A percentile compares a stretch with the other conserved stretches of the same genome.
Evolutionary conservation across 805 yeast species (phyloP).

Genomic region (Candida endomychidarum): DNA sequence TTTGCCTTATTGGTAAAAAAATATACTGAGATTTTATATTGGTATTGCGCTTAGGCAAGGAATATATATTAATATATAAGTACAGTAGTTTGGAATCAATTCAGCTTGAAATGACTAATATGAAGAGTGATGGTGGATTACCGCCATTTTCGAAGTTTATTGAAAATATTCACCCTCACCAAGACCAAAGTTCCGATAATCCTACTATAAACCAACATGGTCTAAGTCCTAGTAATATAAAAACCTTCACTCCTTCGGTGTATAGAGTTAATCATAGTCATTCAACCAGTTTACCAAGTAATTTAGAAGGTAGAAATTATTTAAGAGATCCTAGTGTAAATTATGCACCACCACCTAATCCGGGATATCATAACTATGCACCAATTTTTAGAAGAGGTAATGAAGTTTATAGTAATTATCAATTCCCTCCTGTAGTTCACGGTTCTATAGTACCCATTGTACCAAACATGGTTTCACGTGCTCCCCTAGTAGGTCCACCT

Average conservation of each 20-base stretch:
- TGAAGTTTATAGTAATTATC: slow-evolving; percentile 2
- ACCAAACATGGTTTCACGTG: no score
- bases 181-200: no score
- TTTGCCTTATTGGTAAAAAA: background rate
- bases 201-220: background rate
- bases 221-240: background rate
- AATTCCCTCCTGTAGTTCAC: slow-evolving; percentile 12
- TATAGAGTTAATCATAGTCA: slow-evolving; percentile 5
- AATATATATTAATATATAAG: background rate
- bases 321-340: background rate
- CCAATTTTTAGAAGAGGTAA: background rate
- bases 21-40: slow-evolving; percentile 1
- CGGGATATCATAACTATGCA: slow-evolving; percentile 2
- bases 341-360: background rate
- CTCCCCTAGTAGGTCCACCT: background rate
- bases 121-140: slow-evolving; percentile 7
- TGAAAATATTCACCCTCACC: slow-evolving; percentile 4
- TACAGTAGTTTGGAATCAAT: background rate
- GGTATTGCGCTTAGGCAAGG: background rate
- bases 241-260: background rate
- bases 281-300: slow-evolving; percentile 7
- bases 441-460: no score
- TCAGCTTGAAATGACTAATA: background rate
- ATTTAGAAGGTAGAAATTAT: slow-evolving; percentile 3
- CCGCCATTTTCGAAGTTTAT: slow-evolving; percentile 13